Evolutionary conservation across 1,284 basidiomycete species (phyloP).

Genomic region (Melampsora americana): DNA sequence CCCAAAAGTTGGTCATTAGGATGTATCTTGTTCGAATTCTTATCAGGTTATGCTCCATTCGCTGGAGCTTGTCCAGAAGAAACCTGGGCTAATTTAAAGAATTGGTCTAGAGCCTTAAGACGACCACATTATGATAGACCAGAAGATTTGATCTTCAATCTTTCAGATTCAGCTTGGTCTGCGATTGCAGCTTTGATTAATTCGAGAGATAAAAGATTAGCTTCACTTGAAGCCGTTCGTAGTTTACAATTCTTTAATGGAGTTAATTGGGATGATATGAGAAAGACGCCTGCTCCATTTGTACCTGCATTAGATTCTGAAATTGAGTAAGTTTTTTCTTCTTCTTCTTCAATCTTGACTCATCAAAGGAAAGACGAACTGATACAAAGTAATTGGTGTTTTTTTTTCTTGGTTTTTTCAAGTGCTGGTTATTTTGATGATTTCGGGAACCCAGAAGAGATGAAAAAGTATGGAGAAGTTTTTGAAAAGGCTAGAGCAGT

Average conservation of each 20-base stretch:
- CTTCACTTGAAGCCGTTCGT: slow-evolving; percentile 70
- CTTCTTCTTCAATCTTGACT: neutral
- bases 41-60: slow-evolving; percentile 87
- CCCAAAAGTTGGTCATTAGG: slow-evolving; percentile 99
- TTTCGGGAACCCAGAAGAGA: slow-evolving; percentile 85
- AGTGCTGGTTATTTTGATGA: slow-evolving; percentile 96
- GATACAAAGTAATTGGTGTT: too few species aligned
- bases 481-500: slow-evolving; percentile 96
- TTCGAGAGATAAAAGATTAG: slow-evolving; percentile 74
- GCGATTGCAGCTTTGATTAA: slow-evolving; percentile 76
- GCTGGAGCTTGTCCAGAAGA: slow-evolving; percentile 92
- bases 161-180: slow-evolving; percentile 91
- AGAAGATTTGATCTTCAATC: slow-evolving; percentile 95
- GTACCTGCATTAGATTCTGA: slow-evolving; percentile 93
- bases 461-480: slow-evolving; percentile 89
- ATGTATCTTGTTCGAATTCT: slow-evolving; percentile 81
- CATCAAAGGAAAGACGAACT: neutral
- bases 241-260: slow-evolving; percentile 79
- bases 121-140: slow-evolving; percentile 92
- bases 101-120: slow-evolving; percentile 84
- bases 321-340: slow-evolving; percentile 63
- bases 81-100: slow-evolving; percentile 98
- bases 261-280: slow-evolving; percentile 73
- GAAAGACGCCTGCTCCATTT: slow-evolving; percentile 80
- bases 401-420: neutral